Evolutionary conservation across 768 basidiomycete genomes (phyloP).

Genomic region (Cystofilobasidium bisporidii): DNA sequence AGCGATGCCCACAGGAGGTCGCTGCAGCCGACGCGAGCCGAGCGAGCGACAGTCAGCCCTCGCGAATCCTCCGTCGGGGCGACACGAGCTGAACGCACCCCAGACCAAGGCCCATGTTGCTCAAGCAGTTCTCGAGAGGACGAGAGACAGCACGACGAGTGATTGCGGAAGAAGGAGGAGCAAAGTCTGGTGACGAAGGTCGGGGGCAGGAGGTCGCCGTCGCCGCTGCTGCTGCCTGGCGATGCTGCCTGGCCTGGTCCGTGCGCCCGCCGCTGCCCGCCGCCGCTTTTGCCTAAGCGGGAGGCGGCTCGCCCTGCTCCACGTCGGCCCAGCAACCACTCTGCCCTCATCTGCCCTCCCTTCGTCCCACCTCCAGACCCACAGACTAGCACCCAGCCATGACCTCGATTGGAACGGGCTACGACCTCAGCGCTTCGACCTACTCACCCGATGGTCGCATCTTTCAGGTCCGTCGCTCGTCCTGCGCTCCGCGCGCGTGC

Average conservation of each 20-base stretch:
- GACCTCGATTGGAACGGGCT: conserved; percentile 98
- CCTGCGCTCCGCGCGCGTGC: background rate
- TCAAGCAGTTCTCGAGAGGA: background rate
- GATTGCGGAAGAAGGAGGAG: background rate
- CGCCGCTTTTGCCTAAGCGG: too few species aligned
- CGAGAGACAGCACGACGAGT: background rate
- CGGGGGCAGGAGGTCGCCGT: background rate
- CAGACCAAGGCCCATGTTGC: conserved; percentile 8
- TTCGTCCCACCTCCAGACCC: background rate
- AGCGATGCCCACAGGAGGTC: conserved; percentile 68
- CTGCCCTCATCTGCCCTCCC: too few species aligned
- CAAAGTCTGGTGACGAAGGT: too few species aligned
- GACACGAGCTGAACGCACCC: conserved; percentile 7
- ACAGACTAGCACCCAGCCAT: conserved; percentile 42
- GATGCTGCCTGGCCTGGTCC: too few species aligned
- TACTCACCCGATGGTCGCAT: conserved; percentile 88
- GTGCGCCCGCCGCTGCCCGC: too few species aligned
- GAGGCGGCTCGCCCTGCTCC: too few species aligned
- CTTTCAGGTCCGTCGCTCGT: conserved; percentile 62
- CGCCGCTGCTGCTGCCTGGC: background rate
- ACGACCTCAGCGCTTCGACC: conserved; percentile 88
- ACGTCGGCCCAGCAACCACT: too few species aligned
- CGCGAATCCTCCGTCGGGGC: too few species aligned
- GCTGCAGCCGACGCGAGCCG: background rate
- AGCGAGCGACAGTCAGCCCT: background rate